Evolutionary conservation across 2,329 filamentous ascomycete genomes (phyloP).

Genomic region (Hymenotorrendiella dingleyae): DNA sequence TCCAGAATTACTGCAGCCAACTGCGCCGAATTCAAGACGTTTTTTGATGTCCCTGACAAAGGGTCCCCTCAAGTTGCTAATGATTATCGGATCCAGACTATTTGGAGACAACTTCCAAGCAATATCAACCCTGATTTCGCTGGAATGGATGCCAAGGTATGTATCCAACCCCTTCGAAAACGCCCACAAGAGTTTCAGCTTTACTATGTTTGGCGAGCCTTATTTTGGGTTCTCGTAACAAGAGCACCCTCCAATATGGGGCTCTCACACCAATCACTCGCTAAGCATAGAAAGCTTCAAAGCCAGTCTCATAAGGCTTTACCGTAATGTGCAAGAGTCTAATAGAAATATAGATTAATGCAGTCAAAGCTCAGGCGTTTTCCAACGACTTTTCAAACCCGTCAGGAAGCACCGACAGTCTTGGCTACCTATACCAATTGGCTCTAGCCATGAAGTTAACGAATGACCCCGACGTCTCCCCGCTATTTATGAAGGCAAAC

Average conservation of each 20-base stretch:
- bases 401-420: background rate
- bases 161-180: no score
- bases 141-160: background rate
- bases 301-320: no score
- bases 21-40: constrained; percentile 1
- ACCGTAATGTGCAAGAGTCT: no score
- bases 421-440: constrained; percentile 2
- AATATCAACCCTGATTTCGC: constrained; percentile 2
- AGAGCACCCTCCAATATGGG: no score
- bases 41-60: constrained; percentile 1
- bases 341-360: constrained; percentile 2
- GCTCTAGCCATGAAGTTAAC: constrained; percentile 4
- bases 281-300: no score
- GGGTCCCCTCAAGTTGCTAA: background rate
- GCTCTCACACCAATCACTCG: no score
- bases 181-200: no score
- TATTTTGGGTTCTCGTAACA: no score
- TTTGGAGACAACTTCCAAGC: constrained; percentile 5
- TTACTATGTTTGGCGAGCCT: no score
- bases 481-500: constrained; percentile 1
- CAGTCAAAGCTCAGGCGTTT: constrained; percentile 2
- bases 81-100: constrained; percentile 1
- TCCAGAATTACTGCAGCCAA: background rate
- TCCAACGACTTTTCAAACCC: background rate
- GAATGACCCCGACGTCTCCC: constrained; percentile 1